Evolutionary conservation across 345 rosid genomes (phyloP).

Genomic region (Gossypium ekmanianum): DNA sequence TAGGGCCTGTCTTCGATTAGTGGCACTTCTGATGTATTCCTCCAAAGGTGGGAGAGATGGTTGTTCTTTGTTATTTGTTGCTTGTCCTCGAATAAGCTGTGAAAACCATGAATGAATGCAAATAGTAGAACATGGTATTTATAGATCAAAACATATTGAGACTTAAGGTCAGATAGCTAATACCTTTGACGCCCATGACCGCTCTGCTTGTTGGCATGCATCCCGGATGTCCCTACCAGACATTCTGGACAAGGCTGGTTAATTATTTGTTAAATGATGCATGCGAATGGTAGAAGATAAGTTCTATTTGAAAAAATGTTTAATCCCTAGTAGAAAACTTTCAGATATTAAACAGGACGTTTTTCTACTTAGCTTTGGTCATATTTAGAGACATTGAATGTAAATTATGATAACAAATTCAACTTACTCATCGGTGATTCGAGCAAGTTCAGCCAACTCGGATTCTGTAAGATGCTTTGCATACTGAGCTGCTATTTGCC

Average conservation of each 20-base stretch:
- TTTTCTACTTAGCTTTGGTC: background rate
- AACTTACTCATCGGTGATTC: slow-evolving; percentile 55
- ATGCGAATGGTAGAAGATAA: background rate
- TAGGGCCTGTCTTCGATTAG: slow-evolving; percentile 45
- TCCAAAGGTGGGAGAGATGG: slow-evolving; percentile 58
- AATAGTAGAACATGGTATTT: background rate
- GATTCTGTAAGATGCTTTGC: slow-evolving; percentile 74
- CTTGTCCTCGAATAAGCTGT: slow-evolving; percentile 72
- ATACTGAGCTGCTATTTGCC: slow-evolving; percentile 69
- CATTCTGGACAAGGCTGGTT: slow-evolving; percentile 44
- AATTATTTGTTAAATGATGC: background rate
- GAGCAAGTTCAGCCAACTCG: slow-evolving; percentile 67
- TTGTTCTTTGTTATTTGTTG: slow-evolving; percentile 33
- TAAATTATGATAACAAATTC: background rate
- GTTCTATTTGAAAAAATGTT: background rate
- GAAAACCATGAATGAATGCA: background rate
- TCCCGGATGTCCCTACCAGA: slow-evolving; percentile 90
- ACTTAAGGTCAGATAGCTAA: background rate
- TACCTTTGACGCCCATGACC: slow-evolving; percentile 95
- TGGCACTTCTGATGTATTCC: slow-evolving; percentile 66
- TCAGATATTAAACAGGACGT: no score
- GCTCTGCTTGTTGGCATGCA: slow-evolving; percentile 89
- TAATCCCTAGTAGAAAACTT: background rate
- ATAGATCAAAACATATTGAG: background rate
- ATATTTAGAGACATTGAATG: background rate